phyloP scores from a whole-genome alignment of 1,139 yeast species.

The Meyerozyma guilliermondii region DNA sequence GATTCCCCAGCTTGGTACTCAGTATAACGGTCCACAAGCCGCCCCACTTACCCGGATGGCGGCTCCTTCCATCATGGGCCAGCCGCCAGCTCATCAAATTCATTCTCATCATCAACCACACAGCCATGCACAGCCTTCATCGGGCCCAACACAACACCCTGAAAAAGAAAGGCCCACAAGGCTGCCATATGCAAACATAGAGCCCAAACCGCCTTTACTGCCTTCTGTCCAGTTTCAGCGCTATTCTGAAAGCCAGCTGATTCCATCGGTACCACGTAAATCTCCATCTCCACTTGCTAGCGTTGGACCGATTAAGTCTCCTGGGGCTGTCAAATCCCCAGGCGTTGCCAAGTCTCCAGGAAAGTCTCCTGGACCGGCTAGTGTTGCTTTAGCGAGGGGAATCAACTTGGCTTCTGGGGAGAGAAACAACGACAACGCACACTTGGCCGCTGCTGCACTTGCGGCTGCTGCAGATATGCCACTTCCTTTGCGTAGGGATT shows the following conservation, averaged over 20 bases:
- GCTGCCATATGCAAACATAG: constrained; percentile 3
- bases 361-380: constrained; percentile 44
- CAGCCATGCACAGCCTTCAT: neutral
- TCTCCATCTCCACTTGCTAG: neutral
- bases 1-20: neutral
- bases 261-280: neutral
- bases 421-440: constrained; percentile 43
- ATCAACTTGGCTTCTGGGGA: constrained; percentile 33
- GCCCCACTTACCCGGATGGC: neutral
- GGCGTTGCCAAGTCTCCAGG: neutral
- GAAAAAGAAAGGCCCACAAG: neutral
- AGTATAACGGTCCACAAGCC: neutral
- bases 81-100: neutral
- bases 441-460: constrained; percentile 66
- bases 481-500: constrained; percentile 36
- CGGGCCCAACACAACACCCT: neutral
- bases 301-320: neutral
- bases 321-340: constrained; percentile 2
- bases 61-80: neutral
- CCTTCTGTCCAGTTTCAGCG: constrained; percentile 10
- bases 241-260: neutral
- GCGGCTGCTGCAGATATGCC: constrained; percentile 72
- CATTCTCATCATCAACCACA: neutral
- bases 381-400: constrained; percentile 43
- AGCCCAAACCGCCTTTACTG: constrained; percentile 10